Evolutionary conservation across 306 rosid species (phyloP).

Genomic region (Bauhinia variegata): DNA sequence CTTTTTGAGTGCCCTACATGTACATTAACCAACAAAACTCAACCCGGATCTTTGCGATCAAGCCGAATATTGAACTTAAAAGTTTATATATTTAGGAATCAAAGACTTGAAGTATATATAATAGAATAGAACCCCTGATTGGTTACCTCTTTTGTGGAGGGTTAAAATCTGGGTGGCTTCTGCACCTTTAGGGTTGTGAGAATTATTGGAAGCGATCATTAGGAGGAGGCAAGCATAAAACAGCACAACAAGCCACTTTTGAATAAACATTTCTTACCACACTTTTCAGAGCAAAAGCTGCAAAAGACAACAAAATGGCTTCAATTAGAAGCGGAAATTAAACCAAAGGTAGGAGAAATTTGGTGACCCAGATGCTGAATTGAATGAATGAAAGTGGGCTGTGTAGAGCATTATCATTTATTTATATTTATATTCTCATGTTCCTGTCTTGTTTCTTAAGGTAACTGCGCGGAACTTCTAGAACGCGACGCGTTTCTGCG

Average conservation of each 20-base stretch:
- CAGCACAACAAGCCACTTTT: not conserved
- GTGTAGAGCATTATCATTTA: not conserved
- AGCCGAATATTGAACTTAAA: no score
- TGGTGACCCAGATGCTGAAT: no score
- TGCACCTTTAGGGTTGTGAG: not conserved
- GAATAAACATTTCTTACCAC: not conserved
- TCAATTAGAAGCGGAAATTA: not conserved
- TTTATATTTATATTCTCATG: not conserved
- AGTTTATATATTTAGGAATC: not conserved
- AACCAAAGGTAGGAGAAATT: not conserved
- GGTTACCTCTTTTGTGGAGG: conserved; percentile 23
- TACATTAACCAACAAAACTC: not conserved
- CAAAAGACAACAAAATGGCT: not conserved
- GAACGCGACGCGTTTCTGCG: no score
- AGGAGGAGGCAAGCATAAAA: conserved; percentile 5
- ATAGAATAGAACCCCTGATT: not conserved
- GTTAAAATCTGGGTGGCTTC: no score
- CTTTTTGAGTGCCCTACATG: conserved; percentile 29
- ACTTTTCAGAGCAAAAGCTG: not conserved
- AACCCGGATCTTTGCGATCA: no score
- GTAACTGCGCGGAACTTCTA: not conserved
- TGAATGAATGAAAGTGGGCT: not conserved
- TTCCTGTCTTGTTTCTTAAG: not conserved
- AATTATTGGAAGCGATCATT: not conserved
- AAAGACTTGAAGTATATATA: not conserved